Conservation (phyloP, 768 basidiomycete genomes). For the Albatrellus ellisii region DNA sequence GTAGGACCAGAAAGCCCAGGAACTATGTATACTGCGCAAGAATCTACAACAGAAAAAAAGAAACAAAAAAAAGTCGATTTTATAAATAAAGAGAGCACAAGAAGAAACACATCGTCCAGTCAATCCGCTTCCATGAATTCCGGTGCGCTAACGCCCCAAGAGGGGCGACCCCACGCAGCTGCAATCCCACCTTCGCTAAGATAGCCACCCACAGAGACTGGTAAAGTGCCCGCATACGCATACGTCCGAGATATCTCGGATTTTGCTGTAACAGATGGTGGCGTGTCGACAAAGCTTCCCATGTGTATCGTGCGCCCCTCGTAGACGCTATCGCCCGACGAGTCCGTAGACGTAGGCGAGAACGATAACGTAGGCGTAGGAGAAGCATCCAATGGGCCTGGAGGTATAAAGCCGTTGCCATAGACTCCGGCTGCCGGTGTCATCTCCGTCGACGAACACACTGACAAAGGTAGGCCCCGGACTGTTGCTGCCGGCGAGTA, state of each 20-base stretch:
- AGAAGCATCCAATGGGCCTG: no score
- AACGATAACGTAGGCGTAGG: conserved; percentile 13
- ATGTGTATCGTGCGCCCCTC: conserved; percentile 14
- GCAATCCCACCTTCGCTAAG: conserved; percentile 10
- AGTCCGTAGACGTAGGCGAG: conserved; percentile 11
- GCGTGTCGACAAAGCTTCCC: conserved; percentile 7
- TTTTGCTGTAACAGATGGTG: conserved; percentile 6
- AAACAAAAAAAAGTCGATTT: conserved; percentile 1
- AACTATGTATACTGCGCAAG: conserved; percentile 2
- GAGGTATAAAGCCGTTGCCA: no score
- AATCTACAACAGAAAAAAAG: conserved; percentile 9
- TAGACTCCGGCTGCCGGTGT: no score
- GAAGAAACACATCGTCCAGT: neutral
- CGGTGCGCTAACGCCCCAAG: conserved; percentile 8
- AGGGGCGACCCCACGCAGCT: conserved; percentile 10
- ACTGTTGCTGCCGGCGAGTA: no score
- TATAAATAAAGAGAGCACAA: conserved; percentile 9
- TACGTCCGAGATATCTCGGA: conserved; percentile 5
- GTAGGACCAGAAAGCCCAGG: neutral
- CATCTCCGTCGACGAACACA: no score
- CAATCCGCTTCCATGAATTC: conserved; percentile 8
- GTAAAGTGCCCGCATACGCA: conserved; percentile 11
- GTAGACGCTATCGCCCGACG: conserved; percentile 11
- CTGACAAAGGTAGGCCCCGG: no score
- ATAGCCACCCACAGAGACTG: neutral